Percentiles rank a stretch among this genome's conserved stretches.
These are phyloP conservation scores for Botrytis squamosa DNA, from an alignment of 2,329 filamentous ascomycete species.

Conservation along the genomic window DNA sequence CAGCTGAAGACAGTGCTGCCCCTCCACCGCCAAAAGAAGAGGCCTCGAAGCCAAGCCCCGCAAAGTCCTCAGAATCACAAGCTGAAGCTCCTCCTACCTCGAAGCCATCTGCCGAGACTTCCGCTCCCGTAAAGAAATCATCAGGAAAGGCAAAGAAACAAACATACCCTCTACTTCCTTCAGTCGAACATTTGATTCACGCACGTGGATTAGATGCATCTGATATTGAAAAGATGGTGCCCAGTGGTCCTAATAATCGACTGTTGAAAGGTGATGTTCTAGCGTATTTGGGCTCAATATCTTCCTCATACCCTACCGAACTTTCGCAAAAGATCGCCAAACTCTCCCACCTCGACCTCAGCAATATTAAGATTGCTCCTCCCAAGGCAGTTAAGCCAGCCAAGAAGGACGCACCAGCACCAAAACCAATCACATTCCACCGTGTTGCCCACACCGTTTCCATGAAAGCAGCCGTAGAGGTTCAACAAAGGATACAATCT, in stretches of 20 bases:
- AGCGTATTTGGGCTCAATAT: slow-evolving; percentile 79
- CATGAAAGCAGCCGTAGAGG: slow-evolving; percentile 72
- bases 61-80: slow-evolving; percentile 26
- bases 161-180: slow-evolving; percentile 74
- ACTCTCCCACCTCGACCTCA: slow-evolving; percentile 83
- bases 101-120: slow-evolving; percentile 27
- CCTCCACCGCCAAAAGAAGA: slow-evolving; percentile 35
- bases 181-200: slow-evolving; percentile 78
- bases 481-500: slow-evolving; percentile 76
- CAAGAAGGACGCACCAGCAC: slow-evolving; percentile 43
- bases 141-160: slow-evolving; percentile 58
- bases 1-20: slow-evolving; percentile 57
- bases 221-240: slow-evolving; percentile 77
- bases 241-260: slow-evolving; percentile 83
- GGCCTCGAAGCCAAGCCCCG: slow-evolving; percentile 32
- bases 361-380: slow-evolving; percentile 73
- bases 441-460: slow-evolving; percentile 74
- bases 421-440: slow-evolving; percentile 47
- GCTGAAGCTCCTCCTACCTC: slow-evolving; percentile 13
- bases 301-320: slow-evolving; percentile 66
- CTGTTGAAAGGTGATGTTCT: slow-evolving; percentile 95
- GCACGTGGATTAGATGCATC: slow-evolving; percentile 73
- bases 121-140: slow-evolving; percentile 40
- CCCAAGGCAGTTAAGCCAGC: slow-evolving; percentile 43
- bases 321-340: slow-evolving; percentile 71